Conservation (phyloP, 257 asterid species). For the Solanum chmielewskii region DNA sequence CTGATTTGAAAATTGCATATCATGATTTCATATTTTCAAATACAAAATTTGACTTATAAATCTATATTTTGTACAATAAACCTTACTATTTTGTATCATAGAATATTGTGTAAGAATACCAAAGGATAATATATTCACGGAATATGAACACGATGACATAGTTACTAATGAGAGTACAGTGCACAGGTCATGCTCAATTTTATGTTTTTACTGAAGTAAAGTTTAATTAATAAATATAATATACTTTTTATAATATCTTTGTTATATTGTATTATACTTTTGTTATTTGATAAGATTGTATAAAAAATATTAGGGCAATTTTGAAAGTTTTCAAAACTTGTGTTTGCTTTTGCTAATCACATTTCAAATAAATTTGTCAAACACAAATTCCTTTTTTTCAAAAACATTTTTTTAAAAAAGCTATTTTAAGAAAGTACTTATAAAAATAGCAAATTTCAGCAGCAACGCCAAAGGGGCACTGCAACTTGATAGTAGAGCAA, state of each 20-base stretch:
- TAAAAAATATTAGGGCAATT: not conserved
- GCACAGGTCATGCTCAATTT: not conserved
- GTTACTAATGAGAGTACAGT: not conserved
- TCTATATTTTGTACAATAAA: not conserved
- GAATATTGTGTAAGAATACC: not conserved
- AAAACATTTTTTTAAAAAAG: no score
- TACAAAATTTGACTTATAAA: no score
- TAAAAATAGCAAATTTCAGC: not conserved
- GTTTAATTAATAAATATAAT: no score
- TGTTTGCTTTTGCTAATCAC: not conserved
- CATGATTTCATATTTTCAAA: not conserved
- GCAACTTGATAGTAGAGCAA: not conserved
- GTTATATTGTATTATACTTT: not conserved
- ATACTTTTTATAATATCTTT: no score
- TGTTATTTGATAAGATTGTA: no score
- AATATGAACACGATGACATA: not conserved
- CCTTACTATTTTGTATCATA: not conserved
- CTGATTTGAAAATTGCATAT: not conserved
- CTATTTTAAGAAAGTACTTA: not conserved
- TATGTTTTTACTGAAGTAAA: not conserved
- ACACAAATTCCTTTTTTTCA: not conserved
- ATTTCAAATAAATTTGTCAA: not conserved
- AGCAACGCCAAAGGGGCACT: not conserved
- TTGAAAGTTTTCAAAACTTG: not conserved
- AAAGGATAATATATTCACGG: not conserved